A percentile compares a stretch with the other conserved stretches of the same genome.
phyloP scores from a whole-genome alignment of 345 rosid genomes.

The Syzygium aromaticum region DNA sequence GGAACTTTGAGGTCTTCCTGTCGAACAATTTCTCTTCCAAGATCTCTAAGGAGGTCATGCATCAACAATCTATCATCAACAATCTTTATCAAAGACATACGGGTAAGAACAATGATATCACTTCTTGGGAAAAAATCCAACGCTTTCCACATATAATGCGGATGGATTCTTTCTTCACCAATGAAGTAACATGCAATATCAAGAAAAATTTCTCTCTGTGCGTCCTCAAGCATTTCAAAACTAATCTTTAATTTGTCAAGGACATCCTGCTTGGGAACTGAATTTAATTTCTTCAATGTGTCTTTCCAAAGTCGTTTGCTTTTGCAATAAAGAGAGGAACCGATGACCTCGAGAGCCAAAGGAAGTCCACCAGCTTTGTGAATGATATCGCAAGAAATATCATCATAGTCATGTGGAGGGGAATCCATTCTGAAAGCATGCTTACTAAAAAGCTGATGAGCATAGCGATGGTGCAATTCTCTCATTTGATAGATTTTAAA shows the following conservation, averaged over 20 bases:
- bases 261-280: not conserved
- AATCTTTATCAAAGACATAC: no score
- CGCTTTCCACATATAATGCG: not conserved
- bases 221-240: not conserved
- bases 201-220: not conserved
- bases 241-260: not conserved
- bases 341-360: not conserved
- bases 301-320: not conserved
- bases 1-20: no score
- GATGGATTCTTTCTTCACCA: not conserved
- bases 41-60: no score
- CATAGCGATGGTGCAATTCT: not conserved
- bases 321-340: not conserved
- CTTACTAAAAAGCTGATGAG: not conserved
- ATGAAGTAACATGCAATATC: not conserved
- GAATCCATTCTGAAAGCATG: not conserved
- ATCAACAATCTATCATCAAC: no score
- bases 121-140: no score
- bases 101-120: no score
- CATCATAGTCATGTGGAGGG: not conserved
- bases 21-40: no score
- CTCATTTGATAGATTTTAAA: not conserved
- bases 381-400: not conserved
- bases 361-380: not conserved
- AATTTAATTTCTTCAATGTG: not conserved